Percentiles rank a stretch among this genome's conserved stretches.
These are phyloP conservation scores for Sporothrix globosa DNA, from an alignment of 2,329 filamentous ascomycete genomes.

Conservation along the genomic window DNA sequence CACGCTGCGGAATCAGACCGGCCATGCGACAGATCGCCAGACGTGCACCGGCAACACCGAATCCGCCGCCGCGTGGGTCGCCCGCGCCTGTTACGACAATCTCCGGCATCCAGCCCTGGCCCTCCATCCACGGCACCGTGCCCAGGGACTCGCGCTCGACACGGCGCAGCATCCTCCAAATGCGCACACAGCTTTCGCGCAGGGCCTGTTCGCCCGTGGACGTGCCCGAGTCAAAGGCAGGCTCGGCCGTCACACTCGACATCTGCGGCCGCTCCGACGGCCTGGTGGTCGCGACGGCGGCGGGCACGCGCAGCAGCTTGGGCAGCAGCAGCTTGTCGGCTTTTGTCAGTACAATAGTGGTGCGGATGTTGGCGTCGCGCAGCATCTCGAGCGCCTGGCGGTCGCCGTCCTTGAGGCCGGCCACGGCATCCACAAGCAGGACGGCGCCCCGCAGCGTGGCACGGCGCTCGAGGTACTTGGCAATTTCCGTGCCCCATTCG, in stretches of 20 bases:
- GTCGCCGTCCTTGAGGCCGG: conserved; percentile 55
- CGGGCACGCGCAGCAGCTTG: neutral
- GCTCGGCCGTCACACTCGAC: neutral
- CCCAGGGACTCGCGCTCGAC: conserved; percentile 35
- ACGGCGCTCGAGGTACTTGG: conserved; percentile 54
- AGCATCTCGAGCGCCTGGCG: conserved; percentile 53
- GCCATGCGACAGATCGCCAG: conserved; percentile 44
- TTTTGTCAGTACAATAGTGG: conserved; percentile 59
- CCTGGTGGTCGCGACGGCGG: neutral
- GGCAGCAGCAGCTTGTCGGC: conserved; percentile 52
- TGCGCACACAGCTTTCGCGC: conserved; percentile 38
- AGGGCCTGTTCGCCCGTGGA: conserved; percentile 32
- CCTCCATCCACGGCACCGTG: conserved; percentile 38
- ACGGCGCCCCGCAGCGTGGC: conserved; percentile 56
- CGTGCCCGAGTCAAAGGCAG: neutral
- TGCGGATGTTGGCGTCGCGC: conserved; percentile 50
- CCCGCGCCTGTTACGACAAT: conserved; percentile 45
- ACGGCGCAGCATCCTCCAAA: conserved; percentile 41
- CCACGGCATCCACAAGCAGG: conserved; percentile 57
- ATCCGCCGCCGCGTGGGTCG: conserved; percentile 40
- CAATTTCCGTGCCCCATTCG: conserved; percentile 58
- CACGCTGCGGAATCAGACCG: conserved; percentile 39
- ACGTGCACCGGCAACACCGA: conserved; percentile 43
- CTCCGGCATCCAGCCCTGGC: conserved; percentile 42
- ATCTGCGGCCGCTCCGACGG: neutral